Base-by-base conservation (phyloP, 2,329 filamentous ascomycete species). In the Acrodontium crateriforme region DNA sequence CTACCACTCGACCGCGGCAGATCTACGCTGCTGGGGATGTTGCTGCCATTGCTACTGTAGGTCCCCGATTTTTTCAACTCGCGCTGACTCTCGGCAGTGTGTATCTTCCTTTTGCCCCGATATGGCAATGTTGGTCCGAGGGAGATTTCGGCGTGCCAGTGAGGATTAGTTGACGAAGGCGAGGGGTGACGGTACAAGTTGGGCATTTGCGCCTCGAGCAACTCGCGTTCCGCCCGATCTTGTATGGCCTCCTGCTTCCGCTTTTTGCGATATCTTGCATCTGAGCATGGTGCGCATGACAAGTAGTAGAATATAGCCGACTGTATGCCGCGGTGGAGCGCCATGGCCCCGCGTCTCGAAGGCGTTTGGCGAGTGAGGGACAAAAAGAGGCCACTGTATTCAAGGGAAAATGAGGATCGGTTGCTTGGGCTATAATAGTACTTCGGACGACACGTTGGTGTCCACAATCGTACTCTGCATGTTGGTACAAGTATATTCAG, bases 141-240 rank as follows among this genome's bases (percentile, higher is more conserved):
- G 37, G 64, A 65, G 40, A 94, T 91, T 54, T 94, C 85, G 48
- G 89, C 79, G 17, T 69, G 63, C 85, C 85, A 94, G 56, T 81
- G 82, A 9, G 78, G 76, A 46, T 94, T 94, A 16, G 83, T 92
- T 46, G 75, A 77, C 44, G 83, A 89, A 1, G 83, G 80, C 24
- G 74, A 2, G 78, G 84, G 48, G 45, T 94, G 84, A 27, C 73
- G 67, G 53, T 92, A 89, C 8, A 73, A 55, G 28, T 42, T 37
- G 0, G 81, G 80, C 49, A 84, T 71, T 39, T 83, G 71, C 30
- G 67, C 67, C 41, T 78, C 69, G 32, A 74, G 55, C 34, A 63
- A 69, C 24, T 67, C 65, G 50, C 78, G 76, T 40, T 78, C 70
- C 41, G 69, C 62, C 31, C 74, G 67, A 36, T 78, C 74, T 44